Conservation (phyloP, 345 rosid genomes). For the Populus davidiana region DNA sequence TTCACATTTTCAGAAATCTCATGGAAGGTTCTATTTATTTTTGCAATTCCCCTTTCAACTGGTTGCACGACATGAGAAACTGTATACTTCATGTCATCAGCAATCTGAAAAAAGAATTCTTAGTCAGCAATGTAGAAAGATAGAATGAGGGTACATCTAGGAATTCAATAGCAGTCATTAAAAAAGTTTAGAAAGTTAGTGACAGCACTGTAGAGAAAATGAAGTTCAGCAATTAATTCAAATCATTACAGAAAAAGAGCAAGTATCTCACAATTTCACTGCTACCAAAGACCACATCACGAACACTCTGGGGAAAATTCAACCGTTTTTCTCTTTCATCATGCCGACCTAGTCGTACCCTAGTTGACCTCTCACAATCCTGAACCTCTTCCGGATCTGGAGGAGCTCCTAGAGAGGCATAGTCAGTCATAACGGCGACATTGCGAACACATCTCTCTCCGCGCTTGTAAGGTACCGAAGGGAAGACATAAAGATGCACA, state of each 20-base stretch:
- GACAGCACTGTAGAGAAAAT: neutral
- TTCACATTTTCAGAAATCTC: constrained; percentile 88
- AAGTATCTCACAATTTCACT: constrained; percentile 78
- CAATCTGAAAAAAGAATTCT: constrained; percentile 52
- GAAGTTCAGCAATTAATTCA: neutral
- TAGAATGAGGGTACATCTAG: neutral
- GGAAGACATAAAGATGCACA: constrained; percentile 91
- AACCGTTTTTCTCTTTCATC: constrained; percentile 71
- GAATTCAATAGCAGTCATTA: neutral
- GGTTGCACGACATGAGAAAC: constrained; percentile 98
- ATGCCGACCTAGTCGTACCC: constrained; percentile 51
- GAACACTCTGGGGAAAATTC: constrained; percentile 92
- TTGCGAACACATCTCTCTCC: constrained; percentile 99
- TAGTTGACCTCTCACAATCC: constrained; percentile 77
- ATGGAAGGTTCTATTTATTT: constrained; percentile 77
- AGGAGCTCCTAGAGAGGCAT: constrained; percentile 82
- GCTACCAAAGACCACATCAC: constrained; percentile 93
- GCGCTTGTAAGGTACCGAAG: constrained; percentile 90
- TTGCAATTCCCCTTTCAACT: constrained; percentile 92
- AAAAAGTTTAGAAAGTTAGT: too few species aligned
- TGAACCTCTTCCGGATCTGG: constrained; percentile 92
- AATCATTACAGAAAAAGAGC: neutral
- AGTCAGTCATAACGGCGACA: constrained; percentile 89
- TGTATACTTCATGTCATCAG: constrained; percentile 96
- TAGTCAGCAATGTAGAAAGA: constrained; percentile 7